A percentile compares a stretch with the other conserved stretches of the same genome.
Conservation (phyloP, 1,284 basidiomycete genomes). For the Pterula multifida region DNA sequence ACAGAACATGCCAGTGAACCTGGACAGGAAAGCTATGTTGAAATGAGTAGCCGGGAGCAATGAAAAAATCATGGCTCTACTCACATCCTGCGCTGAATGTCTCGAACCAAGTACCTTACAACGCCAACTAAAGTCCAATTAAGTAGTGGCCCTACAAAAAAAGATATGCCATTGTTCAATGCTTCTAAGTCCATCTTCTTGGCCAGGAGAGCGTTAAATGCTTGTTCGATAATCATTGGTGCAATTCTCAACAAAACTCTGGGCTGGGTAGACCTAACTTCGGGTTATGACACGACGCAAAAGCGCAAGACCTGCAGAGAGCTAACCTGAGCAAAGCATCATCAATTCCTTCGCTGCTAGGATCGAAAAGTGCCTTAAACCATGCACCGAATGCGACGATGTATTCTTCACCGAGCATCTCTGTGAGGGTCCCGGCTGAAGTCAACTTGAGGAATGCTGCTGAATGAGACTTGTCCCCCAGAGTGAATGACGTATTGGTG, state of each 20-base stretch:
- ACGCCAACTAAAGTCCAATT: conserved; percentile 72
- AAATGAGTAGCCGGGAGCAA: conserved; percentile 3
- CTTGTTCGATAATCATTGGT: conserved; percentile 51
- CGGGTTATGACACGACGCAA: conserved; percentile 4
- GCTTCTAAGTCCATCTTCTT: conserved; percentile 53
- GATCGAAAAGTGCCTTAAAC: conserved; percentile 69
- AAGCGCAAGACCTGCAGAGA: neutral
- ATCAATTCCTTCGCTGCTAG: conserved; percentile 67
- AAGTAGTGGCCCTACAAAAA: conserved; percentile 59
- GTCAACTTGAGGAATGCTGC: conserved; percentile 40
- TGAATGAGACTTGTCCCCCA: conserved; percentile 32
- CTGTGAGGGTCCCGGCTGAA: conserved; percentile 27
- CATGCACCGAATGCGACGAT: conserved; percentile 40
- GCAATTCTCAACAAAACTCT: conserved; percentile 54
- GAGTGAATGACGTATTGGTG: conserved; percentile 22
- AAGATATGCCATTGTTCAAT: conserved; percentile 62
- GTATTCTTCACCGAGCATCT: conserved; percentile 38
- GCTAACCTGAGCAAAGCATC: conserved; percentile 61
- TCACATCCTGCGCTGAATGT: conserved; percentile 48
- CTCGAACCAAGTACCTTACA: conserved; percentile 46
- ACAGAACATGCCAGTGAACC: conserved; percentile 49
- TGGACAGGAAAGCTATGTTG: conserved; percentile 21
- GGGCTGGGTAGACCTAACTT: conserved; percentile 64
- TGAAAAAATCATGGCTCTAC: conserved; percentile 14
- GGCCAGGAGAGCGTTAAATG: conserved; percentile 34